phyloP scores from a whole-genome alignment of 2,329 filamentous ascomycete species.

The Xylaria sp. region DNA sequence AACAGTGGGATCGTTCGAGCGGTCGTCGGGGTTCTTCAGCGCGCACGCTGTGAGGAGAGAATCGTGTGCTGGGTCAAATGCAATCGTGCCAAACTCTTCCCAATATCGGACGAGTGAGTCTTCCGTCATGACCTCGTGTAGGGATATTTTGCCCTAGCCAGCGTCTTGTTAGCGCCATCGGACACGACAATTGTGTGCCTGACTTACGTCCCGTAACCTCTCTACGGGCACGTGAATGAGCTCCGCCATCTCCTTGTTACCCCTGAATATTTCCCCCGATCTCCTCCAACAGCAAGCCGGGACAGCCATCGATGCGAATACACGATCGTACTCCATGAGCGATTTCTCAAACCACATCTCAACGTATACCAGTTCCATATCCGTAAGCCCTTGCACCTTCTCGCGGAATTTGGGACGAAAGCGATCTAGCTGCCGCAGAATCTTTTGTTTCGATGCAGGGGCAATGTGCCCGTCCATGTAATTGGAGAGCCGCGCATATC shows the following conservation, averaged over 20 bases:
- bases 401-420: constrained; percentile 97
- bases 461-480: constrained; percentile 94
- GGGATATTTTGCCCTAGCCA: constrained; percentile 84
- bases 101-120: constrained; percentile 96
- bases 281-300: constrained; percentile 97
- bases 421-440: constrained; percentile 87
- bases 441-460: constrained; percentile 85
- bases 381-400: constrained; percentile 89
- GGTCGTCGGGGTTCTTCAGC: constrained; percentile 81
- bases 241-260: constrained; percentile 99
- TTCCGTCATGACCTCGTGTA: constrained; percentile 96
- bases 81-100: constrained; percentile 99
- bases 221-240: constrained; percentile 94
- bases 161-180: constrained; percentile 26
- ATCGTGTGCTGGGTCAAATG: constrained; percentile 93
- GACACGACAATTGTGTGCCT: background rate
- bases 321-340: constrained; percentile 96
- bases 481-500: constrained; percentile 86
- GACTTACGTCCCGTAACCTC: constrained; percentile 84
- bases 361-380: constrained; percentile 92
- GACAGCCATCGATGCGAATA: constrained; percentile 99
- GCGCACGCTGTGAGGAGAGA: constrained; percentile 94
- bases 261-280: constrained; percentile 96
- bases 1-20: constrained; percentile 76
- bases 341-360: constrained; percentile 99